Conservation (phyloP, 495 filamentous ascomycete species). For the Lepidopterella palustris region DNA sequence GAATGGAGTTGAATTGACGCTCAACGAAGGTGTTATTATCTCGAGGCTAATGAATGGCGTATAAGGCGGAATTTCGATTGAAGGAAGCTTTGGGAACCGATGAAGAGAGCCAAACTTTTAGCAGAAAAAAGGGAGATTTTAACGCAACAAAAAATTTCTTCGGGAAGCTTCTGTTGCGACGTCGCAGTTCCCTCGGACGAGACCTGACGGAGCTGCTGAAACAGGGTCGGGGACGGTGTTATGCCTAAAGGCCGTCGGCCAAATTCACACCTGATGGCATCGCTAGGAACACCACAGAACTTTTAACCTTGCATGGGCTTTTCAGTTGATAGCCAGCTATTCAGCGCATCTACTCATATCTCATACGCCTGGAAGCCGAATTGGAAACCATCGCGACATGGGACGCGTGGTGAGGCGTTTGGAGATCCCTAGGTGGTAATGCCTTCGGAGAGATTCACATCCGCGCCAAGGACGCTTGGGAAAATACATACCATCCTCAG, state of each 20-base stretch:
- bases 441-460: too few species aligned
- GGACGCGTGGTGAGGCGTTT: too few species aligned
- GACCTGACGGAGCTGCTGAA: neutral
- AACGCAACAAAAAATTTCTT: neutral
- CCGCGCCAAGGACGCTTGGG: too few species aligned
- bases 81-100: neutral
- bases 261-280: neutral
- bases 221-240: neutral
- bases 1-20: constrained; percentile 6
- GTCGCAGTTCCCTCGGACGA: neutral
- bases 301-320: neutral
- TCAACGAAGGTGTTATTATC: neutral
- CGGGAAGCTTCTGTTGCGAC: neutral
- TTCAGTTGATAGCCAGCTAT: neutral
- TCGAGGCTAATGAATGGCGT: neutral
- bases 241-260: neutral
- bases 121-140: neutral
- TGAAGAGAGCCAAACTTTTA: neutral
- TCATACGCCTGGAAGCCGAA: too few species aligned
- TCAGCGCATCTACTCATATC: too few species aligned
- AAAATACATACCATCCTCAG: too few species aligned
- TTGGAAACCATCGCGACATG: too few species aligned
- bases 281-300: neutral
- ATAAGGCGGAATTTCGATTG: too few species aligned
- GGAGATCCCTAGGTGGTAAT: too few species aligned